Evolutionary conservation across 164 flowering plant genomes (phyloP).

Genomic region (Nymphaea thermarum): DNA sequence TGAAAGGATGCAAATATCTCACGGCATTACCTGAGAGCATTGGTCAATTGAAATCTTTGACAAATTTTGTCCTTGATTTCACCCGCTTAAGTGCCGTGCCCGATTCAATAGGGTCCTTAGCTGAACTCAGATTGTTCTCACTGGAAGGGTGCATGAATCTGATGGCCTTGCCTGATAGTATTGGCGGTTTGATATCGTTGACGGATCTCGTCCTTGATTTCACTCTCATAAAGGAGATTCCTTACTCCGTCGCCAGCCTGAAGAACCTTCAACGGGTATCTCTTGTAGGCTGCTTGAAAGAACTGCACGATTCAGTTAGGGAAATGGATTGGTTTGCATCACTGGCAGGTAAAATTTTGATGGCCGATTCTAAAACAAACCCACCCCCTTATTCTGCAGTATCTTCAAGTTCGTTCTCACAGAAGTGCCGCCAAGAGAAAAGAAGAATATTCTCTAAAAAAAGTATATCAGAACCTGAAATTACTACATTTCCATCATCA

Average conservation of each 20-base stretch:
- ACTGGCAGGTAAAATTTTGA: too few relatives aligned
- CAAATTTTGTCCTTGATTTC: not conserved
- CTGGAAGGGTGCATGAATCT: not conserved
- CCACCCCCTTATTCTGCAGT: too few relatives aligned
- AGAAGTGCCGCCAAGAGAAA: too few relatives aligned
- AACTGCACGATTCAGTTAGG: too few relatives aligned
- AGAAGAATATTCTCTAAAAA: too few relatives aligned
- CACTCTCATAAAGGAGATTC: not conserved
- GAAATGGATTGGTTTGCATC: too few relatives aligned
- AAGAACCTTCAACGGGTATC: not conserved
- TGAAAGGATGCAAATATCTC: not conserved
- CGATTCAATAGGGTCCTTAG: not conserved
- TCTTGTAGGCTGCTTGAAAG: too few relatives aligned
- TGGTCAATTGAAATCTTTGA: not conserved
- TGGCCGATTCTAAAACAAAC: too few relatives aligned
- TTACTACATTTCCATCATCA: too few relatives aligned
- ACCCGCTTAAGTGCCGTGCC: not conserved
- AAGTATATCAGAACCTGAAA: too few relatives aligned
- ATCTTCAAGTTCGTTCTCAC: too few relatives aligned
- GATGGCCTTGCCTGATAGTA: not conserved
- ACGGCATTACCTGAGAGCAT: not conserved
- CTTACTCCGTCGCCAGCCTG: not conserved
- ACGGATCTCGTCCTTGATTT: not conserved
- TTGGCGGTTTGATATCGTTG: not conserved
- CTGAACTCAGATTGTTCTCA: not conserved